A percentile compares a stretch with the other conserved stretches of the same genome.
These are phyloP conservation scores for Penicillium crystallinum DNA, from an alignment of 495 filamentous ascomycete species.

Conservation along the genomic window DNA sequence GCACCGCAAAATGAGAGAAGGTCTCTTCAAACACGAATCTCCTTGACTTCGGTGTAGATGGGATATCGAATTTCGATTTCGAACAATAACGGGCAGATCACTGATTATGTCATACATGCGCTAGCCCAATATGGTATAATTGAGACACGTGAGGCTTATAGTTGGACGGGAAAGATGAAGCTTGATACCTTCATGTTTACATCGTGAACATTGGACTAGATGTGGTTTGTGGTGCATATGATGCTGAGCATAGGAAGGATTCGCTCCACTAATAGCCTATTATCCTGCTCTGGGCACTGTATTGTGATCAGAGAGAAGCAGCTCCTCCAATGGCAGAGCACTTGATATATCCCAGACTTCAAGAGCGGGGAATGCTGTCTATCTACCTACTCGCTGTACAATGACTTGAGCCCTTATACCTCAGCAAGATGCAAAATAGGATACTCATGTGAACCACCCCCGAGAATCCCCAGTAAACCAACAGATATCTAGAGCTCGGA, in stretches of 20 bases:
- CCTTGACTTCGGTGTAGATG: not conserved
- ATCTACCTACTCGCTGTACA: not conserved
- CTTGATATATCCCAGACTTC: not conserved
- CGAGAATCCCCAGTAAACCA: not conserved
- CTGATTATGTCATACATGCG: constrained; percentile 5
- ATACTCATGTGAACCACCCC: too few species aligned
- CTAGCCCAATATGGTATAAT: constrained; percentile 10
- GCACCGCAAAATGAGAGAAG: constrained; percentile 7
- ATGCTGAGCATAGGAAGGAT: not conserved
- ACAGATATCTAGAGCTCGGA: not conserved
- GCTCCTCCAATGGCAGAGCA: too few species aligned
- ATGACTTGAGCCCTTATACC: not conserved
- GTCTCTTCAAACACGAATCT: not conserved
- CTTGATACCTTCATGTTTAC: too few species aligned
- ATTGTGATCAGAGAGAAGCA: too few species aligned
- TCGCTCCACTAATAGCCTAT: constrained; percentile 1
- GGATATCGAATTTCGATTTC: constrained; percentile 9
- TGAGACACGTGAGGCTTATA: constrained; percentile 8
- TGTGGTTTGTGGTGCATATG: not conserved
- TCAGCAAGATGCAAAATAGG: not conserved
- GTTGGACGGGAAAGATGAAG: too few species aligned
- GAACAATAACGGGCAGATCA: constrained; percentile 10
- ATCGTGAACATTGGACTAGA: too few species aligned
- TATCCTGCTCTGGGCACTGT: not conserved
- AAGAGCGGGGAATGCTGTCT: not conserved